Evolutionary conservation across 2,329 filamentous ascomycete species (phyloP), one percentile per base, ranked within the genome.

Genomic region (Paracoccidioides lutzii): DNA sequence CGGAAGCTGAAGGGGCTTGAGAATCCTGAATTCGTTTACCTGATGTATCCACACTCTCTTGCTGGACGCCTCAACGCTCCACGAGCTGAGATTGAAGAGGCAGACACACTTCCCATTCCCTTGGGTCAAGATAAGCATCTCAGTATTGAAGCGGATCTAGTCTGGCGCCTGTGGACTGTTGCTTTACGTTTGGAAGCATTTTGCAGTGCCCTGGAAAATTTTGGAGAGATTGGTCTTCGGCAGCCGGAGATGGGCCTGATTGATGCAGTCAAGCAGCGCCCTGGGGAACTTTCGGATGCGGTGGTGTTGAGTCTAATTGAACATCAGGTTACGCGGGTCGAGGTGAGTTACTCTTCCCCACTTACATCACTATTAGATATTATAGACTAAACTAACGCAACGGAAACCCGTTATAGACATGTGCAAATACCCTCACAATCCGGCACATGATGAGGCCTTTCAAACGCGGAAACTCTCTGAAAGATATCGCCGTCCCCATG

Each of bases 1-100:
- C 85, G 86, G 62, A 96, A 95, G 67, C 78, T 98, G 56, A 98
- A 98, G 73, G 93, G 93, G 35, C 82, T 98, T 10, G 93, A 98
- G 71, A 98, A 98, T 67, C 91, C 93, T 0, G 93, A 98, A 69
- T 85, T 90, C 58, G 85, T 98, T 62, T 97, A 95, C 72, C 84
- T 95, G 57, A 87, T 98, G 69, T 98, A 96, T 68, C 91, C 93
- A 2, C 90, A 95, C 68, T 82, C 86, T 0, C 80, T 98, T 37
- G 83, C 87, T 10, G 89, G 88, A 42, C 85, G 93, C 44, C 65
- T 76, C 54, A 69, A 68, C 5, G 69, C 69, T 14, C 62, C 69
- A 57, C 77, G 81, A 59, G 78, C 76, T 59, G 70, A 70, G 61
- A 72, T 70, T 51, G 67, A 75, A 50, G 76, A 78, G 41, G 70